These are phyloP conservation scores for Phycomyces blakesleeanus DNA, from an alignment of 192 early-diverging fungal genomes.

Conservation along the genomic window DNA sequence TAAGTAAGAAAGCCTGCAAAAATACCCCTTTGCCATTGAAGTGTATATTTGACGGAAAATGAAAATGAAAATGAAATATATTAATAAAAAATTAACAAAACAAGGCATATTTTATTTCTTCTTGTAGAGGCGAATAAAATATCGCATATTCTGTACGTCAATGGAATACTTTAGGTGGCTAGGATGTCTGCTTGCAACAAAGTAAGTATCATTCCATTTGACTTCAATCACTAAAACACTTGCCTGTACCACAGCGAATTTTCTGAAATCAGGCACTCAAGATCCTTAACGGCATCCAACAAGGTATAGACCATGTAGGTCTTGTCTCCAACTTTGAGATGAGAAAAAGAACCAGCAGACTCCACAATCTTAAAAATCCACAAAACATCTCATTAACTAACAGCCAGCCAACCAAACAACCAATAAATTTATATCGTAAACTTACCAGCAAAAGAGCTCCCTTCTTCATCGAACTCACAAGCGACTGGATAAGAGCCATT, in stretches of 20 bases:
- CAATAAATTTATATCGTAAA: background rate
- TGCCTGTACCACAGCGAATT: slow-evolving; percentile 78
- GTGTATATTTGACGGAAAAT: background rate
- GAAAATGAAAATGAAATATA: background rate
- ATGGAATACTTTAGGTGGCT: slow-evolving; percentile 70
- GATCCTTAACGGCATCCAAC: slow-evolving; percentile 71
- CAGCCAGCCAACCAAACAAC: background rate
- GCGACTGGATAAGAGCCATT: slow-evolving; percentile 68
- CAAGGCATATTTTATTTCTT: slow-evolving; percentile 46
- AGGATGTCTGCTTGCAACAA: slow-evolving; percentile 31
- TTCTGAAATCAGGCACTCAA: slow-evolving; percentile 61
- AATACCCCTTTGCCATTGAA: no score
- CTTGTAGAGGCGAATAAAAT: slow-evolving; percentile 81
- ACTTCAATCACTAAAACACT: background rate
- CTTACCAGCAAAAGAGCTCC: slow-evolving; percentile 71
- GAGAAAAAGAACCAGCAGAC: slow-evolving; percentile 90
- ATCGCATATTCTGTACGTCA: slow-evolving; percentile 87
- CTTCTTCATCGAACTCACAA: slow-evolving; percentile 59
- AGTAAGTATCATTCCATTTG: background rate
- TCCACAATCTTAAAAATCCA: slow-evolving; percentile 61
- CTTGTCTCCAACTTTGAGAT: slow-evolving; percentile 64
- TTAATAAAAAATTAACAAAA: background rate
- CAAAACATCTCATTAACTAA: background rate
- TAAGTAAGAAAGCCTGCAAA: no score
- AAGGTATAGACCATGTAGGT: slow-evolving; percentile 91